These are phyloP conservation scores for Talaromyces borbonicus DNA, from an alignment of 495 filamentous ascomycete genomes.

Conservation along the genomic window DNA sequence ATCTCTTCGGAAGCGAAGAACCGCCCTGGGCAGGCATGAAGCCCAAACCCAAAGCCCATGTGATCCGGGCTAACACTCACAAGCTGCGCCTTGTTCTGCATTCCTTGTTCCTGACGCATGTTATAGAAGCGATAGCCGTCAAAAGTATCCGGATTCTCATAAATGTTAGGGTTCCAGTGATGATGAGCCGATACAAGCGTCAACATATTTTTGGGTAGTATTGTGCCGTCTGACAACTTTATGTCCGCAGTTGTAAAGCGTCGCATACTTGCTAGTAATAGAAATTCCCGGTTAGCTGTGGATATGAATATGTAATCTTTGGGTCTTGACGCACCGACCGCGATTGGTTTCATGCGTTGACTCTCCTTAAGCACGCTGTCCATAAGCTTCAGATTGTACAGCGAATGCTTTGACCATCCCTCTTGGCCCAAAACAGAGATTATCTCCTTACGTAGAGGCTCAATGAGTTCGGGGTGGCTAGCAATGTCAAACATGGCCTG, in stretches of 20 bases:
- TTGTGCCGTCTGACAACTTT: constrained; percentile 24
- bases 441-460: constrained; percentile 30
- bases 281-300: neutral
- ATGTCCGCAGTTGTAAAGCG: constrained; percentile 26
- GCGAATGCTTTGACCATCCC: constrained; percentile 26
- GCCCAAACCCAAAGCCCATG: constrained; percentile 12
- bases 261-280: constrained; percentile 29
- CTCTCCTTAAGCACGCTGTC: constrained; percentile 38
- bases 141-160: constrained; percentile 11
- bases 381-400: constrained; percentile 34
- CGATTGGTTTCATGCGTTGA: constrained; percentile 24
- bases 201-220: constrained; percentile 25
- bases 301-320: constrained; percentile 5
- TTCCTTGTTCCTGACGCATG: constrained; percentile 14
- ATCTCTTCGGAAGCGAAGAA: constrained; percentile 44
- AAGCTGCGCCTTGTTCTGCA: neutral
- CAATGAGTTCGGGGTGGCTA: constrained; percentile 24
- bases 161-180: constrained; percentile 25
- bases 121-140: constrained; percentile 15
- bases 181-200: constrained; percentile 26
- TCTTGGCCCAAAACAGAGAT: constrained; percentile 22
- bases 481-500: constrained; percentile 30
- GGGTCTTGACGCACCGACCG: constrained; percentile 16
- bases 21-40: constrained; percentile 43
- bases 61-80: neutral